phyloP scores from a whole-genome alignment of 2,329 filamentous ascomycete genomes.

The Claviceps quebecensis region DNA sequence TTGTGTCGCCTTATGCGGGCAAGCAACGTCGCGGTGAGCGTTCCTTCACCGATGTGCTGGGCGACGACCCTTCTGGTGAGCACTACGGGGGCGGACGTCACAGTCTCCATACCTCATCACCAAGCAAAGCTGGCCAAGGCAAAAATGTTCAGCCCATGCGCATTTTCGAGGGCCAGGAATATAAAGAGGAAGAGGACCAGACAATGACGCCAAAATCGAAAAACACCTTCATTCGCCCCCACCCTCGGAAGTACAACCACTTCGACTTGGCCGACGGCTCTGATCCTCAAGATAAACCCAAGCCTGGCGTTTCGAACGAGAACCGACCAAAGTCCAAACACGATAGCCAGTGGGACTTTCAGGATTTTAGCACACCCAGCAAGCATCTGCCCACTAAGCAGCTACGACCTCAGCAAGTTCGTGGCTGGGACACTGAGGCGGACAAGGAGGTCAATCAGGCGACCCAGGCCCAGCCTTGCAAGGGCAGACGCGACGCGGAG shows the following conservation, averaged over 20 bases:
- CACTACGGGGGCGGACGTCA: slow-evolving; percentile 27
- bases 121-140: slow-evolving; percentile 35
- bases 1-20: slow-evolving; percentile 49
- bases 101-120: slow-evolving; percentile 38
- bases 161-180: slow-evolving; percentile 44
- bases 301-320: slow-evolving; percentile 25
- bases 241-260: slow-evolving; percentile 71
- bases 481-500: slow-evolving; percentile 65
- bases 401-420: slow-evolving; percentile 51
- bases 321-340: slow-evolving; percentile 45
- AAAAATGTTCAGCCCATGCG: slow-evolving; percentile 51
- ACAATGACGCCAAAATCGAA: slow-evolving; percentile 26
- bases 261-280: slow-evolving; percentile 65
- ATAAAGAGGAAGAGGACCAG: slow-evolving; percentile 23
- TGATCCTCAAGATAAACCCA: slow-evolving; percentile 33
- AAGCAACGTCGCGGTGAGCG: slow-evolving; percentile 46
- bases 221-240: slow-evolving; percentile 42
- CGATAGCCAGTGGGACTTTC: slow-evolving; percentile 70
- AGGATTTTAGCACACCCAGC: slow-evolving; percentile 72
- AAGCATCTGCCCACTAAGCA: slow-evolving; percentile 51
- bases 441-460: slow-evolving; percentile 42
- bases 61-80: slow-evolving; percentile 29
- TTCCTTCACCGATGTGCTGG: slow-evolving; percentile 59
- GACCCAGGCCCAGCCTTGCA: slow-evolving; percentile 38
- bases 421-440: slow-evolving; percentile 62